Evolutionary conservation across 2,329 filamentous ascomycete species (phyloP).

Genomic region (Pezicula radicicola): DNA sequence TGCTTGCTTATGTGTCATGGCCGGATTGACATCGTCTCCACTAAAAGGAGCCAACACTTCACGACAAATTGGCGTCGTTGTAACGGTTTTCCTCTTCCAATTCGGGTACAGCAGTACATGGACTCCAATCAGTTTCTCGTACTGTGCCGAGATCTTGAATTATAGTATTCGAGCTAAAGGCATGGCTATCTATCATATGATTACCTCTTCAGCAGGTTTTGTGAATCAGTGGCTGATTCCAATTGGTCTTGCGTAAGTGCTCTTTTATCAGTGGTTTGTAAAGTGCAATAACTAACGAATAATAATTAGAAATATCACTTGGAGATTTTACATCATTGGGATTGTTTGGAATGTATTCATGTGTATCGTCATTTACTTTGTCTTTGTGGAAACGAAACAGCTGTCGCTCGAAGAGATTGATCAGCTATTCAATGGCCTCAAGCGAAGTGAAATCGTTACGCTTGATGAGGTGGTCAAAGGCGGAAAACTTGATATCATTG

Average conservation of each 20-base stretch:
- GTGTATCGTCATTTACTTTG: not conserved
- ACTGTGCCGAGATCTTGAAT: conserved; percentile 10
- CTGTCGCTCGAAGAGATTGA: conserved; percentile 1
- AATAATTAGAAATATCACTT: not conserved
- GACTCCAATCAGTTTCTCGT: conserved; percentile 8
- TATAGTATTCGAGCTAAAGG: conserved; percentile 20
- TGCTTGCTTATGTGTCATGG: not conserved
- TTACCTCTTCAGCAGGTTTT: conserved; percentile 36
- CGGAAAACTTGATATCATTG: not conserved
- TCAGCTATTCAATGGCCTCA: not conserved
- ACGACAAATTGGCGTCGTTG: conserved; percentile 20
- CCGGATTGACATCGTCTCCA: not conserved
- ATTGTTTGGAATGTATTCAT: not conserved
- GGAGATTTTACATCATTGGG: not conserved
- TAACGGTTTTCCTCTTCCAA: conserved; percentile 44
- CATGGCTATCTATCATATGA: conserved; percentile 35
- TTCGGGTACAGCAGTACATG: conserved; percentile 33
- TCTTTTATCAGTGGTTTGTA: not conserved
- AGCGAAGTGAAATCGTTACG: not conserved
- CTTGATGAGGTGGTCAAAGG: not conserved
- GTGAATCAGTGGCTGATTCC: conserved; percentile 36
- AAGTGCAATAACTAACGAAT: not conserved
- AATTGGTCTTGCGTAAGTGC: conserved; percentile 24
- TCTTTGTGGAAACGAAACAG: conserved; percentile 1
- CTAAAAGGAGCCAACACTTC: not conserved